phyloP scores from a whole-genome alignment of 2,329 filamentous ascomycete species.

The Ceratocystiopsis brevicomis region DNA sequence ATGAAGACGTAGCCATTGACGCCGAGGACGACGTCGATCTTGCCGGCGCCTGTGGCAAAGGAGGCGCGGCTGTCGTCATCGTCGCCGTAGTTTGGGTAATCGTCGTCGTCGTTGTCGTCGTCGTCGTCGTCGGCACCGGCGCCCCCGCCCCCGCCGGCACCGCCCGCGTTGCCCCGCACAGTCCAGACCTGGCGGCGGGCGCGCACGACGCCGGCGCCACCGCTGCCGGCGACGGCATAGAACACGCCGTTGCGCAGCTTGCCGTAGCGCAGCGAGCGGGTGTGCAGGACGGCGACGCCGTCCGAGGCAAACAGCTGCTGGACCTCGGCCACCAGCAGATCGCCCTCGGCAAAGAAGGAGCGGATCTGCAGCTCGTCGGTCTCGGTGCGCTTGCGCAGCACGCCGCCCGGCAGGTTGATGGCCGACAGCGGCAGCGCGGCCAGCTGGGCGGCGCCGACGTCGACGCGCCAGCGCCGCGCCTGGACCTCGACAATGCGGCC shows the following conservation, averaged over 20 bases:
- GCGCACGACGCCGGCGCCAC: constrained; percentile 71
- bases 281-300: constrained; percentile 74
- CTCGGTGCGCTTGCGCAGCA: constrained; percentile 75
- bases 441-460: constrained; percentile 73
- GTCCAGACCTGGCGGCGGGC: constrained; percentile 78
- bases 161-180: constrained; percentile 31
- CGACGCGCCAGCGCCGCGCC: constrained; percentile 80
- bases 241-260: constrained; percentile 92
- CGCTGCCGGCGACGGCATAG: constrained; percentile 60
- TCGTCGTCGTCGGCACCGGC: constrained; percentile 83
- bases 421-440: constrained; percentile 69
- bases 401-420: constrained; percentile 90
- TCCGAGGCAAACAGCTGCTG: constrained; percentile 65
- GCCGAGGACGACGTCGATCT: constrained; percentile 71
- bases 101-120: constrained; percentile 25
- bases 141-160: constrained; percentile 31
- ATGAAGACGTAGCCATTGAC: constrained; percentile 93
- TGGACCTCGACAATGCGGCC: constrained; percentile 93
- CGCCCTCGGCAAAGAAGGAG: constrained; percentile 91
- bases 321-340: constrained; percentile 85
- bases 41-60: constrained; percentile 27
- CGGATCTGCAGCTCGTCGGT: constrained; percentile 95
- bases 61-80: neutral
- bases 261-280: constrained; percentile 77
- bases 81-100: neutral